phyloP scores from a whole-genome alignment of 2,329 filamentous ascomycete species.

The Fusarium neocosmosporiellum region DNA sequence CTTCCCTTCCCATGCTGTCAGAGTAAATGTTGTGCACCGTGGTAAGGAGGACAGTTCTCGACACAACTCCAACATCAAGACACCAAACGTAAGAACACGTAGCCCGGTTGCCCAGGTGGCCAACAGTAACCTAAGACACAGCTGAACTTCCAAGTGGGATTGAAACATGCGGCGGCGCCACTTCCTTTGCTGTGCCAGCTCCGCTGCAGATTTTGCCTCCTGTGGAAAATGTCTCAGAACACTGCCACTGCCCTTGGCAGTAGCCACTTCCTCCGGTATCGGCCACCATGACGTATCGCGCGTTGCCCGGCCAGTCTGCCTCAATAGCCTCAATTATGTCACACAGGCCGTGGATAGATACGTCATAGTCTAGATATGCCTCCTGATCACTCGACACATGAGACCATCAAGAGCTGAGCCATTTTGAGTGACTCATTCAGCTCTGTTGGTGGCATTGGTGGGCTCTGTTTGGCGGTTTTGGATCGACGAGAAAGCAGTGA shows the following conservation, averaged over 20 bases:
- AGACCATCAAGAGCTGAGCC: neutral
- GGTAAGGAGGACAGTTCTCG: too few relatives aligned
- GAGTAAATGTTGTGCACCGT: too few relatives aligned
- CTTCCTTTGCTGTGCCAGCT: neutral
- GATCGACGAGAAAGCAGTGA: neutral
- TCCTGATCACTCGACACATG: neutral
- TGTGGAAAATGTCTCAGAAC: neutral
- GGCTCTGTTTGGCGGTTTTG: neutral
- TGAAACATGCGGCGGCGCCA: neutral
- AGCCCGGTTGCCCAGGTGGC: neutral
- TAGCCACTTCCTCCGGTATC: neutral
- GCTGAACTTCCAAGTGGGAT: neutral
- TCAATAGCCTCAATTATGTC: neutral
- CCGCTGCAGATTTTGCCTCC: neutral
- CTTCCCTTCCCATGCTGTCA: too few relatives aligned
- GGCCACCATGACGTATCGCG: neutral
- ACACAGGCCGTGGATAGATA: neutral
- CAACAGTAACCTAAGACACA: neutral
- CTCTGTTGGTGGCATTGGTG: neutral
- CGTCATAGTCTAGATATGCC: neutral
- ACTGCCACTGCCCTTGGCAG: neutral
- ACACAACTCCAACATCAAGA: neutral
- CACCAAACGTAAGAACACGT: neutral
- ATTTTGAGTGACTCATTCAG: neutral
- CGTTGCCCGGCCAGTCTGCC: neutral